Evolutionary conservation across 352 stramenopile species (phyloP), one percentile per base, ranked within the genome.

Genomic region (Phytophthora cryptogea): DNA sequence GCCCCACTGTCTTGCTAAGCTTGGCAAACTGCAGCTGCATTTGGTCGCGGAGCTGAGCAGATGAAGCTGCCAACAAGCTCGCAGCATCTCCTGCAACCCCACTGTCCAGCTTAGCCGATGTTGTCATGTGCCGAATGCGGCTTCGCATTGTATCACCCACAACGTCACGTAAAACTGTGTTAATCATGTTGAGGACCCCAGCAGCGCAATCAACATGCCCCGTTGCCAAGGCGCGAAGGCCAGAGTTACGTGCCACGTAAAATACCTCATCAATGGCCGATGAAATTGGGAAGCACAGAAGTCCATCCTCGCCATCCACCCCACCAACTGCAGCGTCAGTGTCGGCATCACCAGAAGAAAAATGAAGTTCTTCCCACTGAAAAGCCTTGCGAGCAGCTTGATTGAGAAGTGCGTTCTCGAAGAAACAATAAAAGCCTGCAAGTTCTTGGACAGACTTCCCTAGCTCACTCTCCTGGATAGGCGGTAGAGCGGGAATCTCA

Each of bases 251-350:
- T 26, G 82, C 76, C 13, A 95, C 85, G 57, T 95, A 95, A 57
- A 95, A 92, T 41, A 95, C 88, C 55, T 95, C 87, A 67, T 95
- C 87, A 44, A 95, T 81, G 4, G 83, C 79, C 0, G 87, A 94
- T 26, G 87, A 94, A 50, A 94, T 88, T 5, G 85, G 83, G 47
- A 90, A 86, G 32, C 72, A 86, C 20, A 78, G 39, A 10, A 86
- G 61, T 30, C 59, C 66, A 26, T 81, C 65, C 39, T 64, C 62
- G 26, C 20, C 48, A 26, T 55, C 32, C 0, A 54, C 42, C 16
- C 53, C 31, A 43, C 37, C 13, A 42, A 39, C 37, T 30, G 39
- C 48, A 48, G 35, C 46, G 46, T 45, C 53, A 27, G 9, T 33
- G 17, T 32, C 51, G 4, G 36, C 31, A n/a, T 54, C 48, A 8